Evolutionary conservation across 2,329 filamentous ascomycete genomes (phyloP).

Genomic region (Plenodomus tracheiphilus): DNA sequence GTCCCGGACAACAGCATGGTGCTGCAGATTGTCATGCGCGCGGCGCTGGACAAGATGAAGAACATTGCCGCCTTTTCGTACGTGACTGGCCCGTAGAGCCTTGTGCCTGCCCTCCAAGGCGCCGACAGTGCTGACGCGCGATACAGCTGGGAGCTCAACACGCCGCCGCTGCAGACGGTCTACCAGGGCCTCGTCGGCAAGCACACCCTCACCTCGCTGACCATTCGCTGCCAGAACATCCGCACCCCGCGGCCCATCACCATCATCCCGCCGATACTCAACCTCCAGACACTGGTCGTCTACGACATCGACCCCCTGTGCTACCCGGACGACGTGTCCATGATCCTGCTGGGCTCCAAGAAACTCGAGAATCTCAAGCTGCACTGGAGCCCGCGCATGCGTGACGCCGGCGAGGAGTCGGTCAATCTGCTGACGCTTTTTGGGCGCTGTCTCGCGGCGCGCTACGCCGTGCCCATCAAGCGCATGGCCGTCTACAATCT

Average conservation of each 20-base stretch:
- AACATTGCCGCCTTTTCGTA: constrained; percentile 58
- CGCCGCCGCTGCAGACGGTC: constrained; percentile 61
- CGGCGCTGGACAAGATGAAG: constrained; percentile 62
- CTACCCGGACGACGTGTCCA: constrained; percentile 65
- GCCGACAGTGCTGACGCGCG: constrained; percentile 18
- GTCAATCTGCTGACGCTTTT: constrained; percentile 60
- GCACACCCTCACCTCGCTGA: constrained; percentile 55
- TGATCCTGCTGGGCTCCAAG: constrained; percentile 57
- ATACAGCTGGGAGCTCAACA: constrained; percentile 63
- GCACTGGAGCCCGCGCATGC: constrained; percentile 66
- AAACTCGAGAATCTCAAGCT: constrained; percentile 59
- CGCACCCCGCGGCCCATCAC: constrained; percentile 61
- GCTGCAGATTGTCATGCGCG: constrained; percentile 62
- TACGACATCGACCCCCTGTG: constrained; percentile 66
- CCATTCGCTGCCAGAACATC: constrained; percentile 58
- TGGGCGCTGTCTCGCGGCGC: constrained; percentile 55
- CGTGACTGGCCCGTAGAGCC: constrained; percentile 15
- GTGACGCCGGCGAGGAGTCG: constrained; percentile 60
- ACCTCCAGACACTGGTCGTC: constrained; percentile 57
- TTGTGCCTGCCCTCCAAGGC: too few relatives aligned
- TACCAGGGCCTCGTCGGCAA: constrained; percentile 60
- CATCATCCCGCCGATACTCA: constrained; percentile 60
- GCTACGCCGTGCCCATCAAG: constrained; percentile 52
- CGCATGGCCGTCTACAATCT: constrained; percentile 61
- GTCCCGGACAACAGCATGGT: constrained; percentile 68